phyloP scores from a whole-genome alignment of 768 basidiomycete genomes.

The Boletus patriciae region DNA sequence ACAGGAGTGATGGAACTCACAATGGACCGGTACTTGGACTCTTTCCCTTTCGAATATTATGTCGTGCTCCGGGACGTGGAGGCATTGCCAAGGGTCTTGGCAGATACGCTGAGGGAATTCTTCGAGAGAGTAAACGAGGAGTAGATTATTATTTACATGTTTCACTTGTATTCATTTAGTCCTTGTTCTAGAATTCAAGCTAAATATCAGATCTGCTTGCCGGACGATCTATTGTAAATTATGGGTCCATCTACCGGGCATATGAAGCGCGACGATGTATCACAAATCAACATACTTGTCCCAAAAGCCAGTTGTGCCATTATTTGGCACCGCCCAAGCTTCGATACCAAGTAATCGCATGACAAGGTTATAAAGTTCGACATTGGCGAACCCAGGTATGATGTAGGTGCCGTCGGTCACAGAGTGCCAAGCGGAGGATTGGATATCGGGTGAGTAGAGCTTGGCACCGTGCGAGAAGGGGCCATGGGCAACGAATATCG shows the following conservation, averaged over 20 bases:
- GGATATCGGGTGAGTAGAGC: conserved; percentile 31
- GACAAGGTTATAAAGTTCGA: conserved; percentile 83
- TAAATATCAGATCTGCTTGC: conserved; percentile 2
- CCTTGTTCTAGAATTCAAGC: not conserved
- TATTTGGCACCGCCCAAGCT: conserved; percentile 55
- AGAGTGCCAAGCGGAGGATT: conserved; percentile 55
- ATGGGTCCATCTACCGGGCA: not conserved
- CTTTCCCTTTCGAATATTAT: conserved; percentile 98
- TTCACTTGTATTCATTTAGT: not conserved
- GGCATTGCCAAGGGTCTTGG: conserved; percentile 85
- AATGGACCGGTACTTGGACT: conserved; percentile 87
- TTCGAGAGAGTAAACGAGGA: conserved; percentile 82
- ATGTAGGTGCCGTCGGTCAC: conserved; percentile 56
- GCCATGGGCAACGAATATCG: conserved; percentile 90
- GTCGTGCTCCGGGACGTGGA: conserved; percentile 91
- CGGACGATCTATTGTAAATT: not conserved
- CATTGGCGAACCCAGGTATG: conserved; percentile 81
- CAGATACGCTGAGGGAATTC: conserved; percentile 88
- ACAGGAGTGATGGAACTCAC: conserved; percentile 80
- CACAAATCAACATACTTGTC: conserved; percentile 56
- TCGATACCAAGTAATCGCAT: conserved; percentile 71
- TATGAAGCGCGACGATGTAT: not conserved
- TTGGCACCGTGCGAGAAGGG: conserved; percentile 78
- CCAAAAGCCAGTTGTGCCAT: conserved; percentile 86
- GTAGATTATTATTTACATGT: conserved; percentile 14